Evolutionary conservation across 2,329 filamentous ascomycete genomes (phyloP), one percentile per base, ranked within the genome.

Genomic region (Myriosclerotinia curreyana): DNA sequence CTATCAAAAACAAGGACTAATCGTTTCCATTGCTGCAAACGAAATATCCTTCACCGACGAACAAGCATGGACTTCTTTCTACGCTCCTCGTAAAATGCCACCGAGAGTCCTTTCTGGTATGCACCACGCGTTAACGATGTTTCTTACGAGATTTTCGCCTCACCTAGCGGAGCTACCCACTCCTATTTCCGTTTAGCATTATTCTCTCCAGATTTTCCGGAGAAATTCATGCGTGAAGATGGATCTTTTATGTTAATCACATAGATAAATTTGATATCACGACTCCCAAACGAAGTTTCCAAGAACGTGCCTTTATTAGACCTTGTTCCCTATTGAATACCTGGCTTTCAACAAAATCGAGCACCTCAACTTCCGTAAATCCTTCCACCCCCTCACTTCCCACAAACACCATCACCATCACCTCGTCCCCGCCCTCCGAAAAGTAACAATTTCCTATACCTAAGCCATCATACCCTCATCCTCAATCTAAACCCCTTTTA

Each of bases 11-110:
- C 76, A 77, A 49, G 75, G 75, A 11, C 68, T 70, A 14, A 62
- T 75, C 3, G 69, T 78, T 5, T 72, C 75, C 6, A 65, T 77
- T 11, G 68, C 72, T 1, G 74, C 74, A 0, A 72, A 75, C 25
- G 73, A 76, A 66, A 69, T 78, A 5, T 71, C 72, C 63, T 76
- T 78, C 67, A n/a, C n/a, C 31, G 17, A 60, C 3, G 58, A 60
- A 28, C 17, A 8, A 28, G 58, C 58, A 11, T 60, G 58, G 58
- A 17, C 14, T 40, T 9, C 44, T 4, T 36, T 50, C 4, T 60
- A 51, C 28, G 46, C 44, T 8, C 46, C 56, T n/a, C n/a, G n/a
- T n/a, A n/a, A n/a, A n/a, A 52, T 52, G 17, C 31, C 17, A 17
- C 56, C 3, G 44, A 50, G 14, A 60, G 56, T 17, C 56, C 58